phyloP scores from a whole-genome alignment of 2,329 filamentous ascomycete species.

The Aspergillus oerlinghausenensis region DNA sequence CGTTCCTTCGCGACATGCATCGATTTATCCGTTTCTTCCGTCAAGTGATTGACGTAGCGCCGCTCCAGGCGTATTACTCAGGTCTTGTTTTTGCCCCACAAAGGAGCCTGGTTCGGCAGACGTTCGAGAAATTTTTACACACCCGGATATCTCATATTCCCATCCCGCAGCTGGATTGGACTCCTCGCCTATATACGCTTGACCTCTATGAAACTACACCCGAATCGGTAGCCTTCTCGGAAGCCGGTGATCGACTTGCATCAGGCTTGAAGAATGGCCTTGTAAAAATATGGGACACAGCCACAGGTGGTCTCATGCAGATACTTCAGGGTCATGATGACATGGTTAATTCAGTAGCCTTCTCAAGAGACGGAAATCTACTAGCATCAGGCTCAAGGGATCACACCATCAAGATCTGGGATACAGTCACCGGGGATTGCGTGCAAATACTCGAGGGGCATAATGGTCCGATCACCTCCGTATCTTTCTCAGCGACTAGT shows the following conservation, averaged over 20 bases:
- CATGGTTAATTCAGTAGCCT: constrained; percentile 3
- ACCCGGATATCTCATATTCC: too few relatives aligned
- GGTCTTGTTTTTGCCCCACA: too few relatives aligned
- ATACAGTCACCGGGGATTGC: not conserved
- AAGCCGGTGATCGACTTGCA: not conserved
- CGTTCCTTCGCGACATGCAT: too few relatives aligned
- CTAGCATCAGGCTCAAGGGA: not conserved
- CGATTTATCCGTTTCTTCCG: too few relatives aligned
- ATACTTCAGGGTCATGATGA: constrained; percentile 1
- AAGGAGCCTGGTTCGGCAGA: too few relatives aligned
- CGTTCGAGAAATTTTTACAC: too few relatives aligned
- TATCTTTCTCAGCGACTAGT: not conserved
- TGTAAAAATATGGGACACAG: not conserved
- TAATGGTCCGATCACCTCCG: not conserved
- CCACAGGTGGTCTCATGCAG: constrained; percentile 2
- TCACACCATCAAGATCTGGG: not conserved
- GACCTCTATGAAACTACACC: too few relatives aligned
- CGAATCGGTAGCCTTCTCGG: not conserved
- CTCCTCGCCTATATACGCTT: too few relatives aligned
- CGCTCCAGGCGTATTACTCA: too few relatives aligned
- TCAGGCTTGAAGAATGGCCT: not conserved
- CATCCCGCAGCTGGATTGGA: too few relatives aligned
- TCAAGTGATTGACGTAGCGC: too few relatives aligned
- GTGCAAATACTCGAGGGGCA: not conserved
- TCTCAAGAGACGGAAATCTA: not conserved